These are phyloP conservation scores for Sporobolomyces pararoseus DNA, from an alignment of 768 basidiomycete species.

Conservation along the genomic window DNA sequence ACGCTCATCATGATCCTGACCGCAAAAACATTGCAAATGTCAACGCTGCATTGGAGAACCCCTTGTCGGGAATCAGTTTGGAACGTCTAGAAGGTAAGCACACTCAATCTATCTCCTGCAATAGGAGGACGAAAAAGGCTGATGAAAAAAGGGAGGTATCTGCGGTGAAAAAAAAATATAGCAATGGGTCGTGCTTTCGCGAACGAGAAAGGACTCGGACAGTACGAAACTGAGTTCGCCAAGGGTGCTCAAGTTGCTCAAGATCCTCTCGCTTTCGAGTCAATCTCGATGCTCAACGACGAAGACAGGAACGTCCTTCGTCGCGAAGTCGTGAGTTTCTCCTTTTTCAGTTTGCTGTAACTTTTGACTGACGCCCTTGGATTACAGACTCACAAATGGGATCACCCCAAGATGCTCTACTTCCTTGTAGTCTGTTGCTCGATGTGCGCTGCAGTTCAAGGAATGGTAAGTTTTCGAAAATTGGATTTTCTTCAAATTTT, in stretches of 20 bases:
- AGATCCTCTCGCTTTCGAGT: slow-evolving; percentile 43
- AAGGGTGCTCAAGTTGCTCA: slow-evolving; percentile 71
- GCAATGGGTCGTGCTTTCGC: slow-evolving; percentile 70
- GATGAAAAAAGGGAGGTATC: no score
- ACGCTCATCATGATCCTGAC: slow-evolving; percentile 47
- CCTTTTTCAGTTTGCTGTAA: no score
- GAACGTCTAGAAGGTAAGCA: slow-evolving; percentile 17
- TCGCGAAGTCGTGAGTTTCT: slow-evolving; percentile 35
- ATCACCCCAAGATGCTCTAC: slow-evolving; percentile 46
- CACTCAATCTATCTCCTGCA: no score
- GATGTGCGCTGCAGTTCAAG: slow-evolving; percentile 43
- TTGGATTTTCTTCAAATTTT: no score
- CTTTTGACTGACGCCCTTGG: neutral
- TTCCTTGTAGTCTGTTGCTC: slow-evolving; percentile 37
- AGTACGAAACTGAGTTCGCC: slow-evolving; percentile 52
- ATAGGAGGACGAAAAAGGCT: no score
- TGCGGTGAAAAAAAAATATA: slow-evolving; percentile 62
- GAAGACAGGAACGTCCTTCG: slow-evolving; percentile 46
- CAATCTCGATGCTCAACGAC: slow-evolving; percentile 44
- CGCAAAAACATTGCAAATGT: slow-evolving; percentile 71
- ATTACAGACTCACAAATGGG: slow-evolving; percentile 47
- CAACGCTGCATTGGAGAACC: slow-evolving; percentile 71
- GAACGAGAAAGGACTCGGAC: slow-evolving; percentile 50
- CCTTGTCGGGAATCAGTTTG: slow-evolving; percentile 56
- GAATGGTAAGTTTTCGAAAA: slow-evolving; percentile 14